Conservation (phyloP, 2,329 filamentous ascomycete genomes). For the Helotiales sp. region DNA sequence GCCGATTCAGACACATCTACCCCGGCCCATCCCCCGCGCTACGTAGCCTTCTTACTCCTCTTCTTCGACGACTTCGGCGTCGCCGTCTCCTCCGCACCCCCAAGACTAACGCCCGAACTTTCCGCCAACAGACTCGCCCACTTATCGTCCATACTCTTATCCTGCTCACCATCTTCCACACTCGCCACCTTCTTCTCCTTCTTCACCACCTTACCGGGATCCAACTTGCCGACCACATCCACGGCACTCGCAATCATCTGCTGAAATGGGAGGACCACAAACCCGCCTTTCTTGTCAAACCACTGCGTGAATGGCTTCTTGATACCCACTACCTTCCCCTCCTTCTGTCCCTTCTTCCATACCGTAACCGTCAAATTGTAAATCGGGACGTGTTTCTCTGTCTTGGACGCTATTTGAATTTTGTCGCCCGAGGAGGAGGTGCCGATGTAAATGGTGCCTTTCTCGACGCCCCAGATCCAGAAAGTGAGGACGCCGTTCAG, state of each 20-base stretch:
- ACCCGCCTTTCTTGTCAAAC: slow-evolving; percentile 76
- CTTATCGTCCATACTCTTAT: slow-evolving; percentile 40
- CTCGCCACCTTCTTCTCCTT: slow-evolving; percentile 33
- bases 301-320: slow-evolving; percentile 71
- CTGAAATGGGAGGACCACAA: slow-evolving; percentile 79
- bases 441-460: slow-evolving; percentile 81
- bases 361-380: slow-evolving; percentile 75
- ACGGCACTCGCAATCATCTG: slow-evolving; percentile 74
- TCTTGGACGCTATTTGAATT: slow-evolving; percentile 74
- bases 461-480: slow-evolving; percentile 87
- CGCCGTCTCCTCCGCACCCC: slow-evolving; percentile 24
- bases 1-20: background rate
- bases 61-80: slow-evolving; percentile 35
- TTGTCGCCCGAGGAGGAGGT: slow-evolving; percentile 65
- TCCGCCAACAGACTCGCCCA: slow-evolving; percentile 41
- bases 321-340: slow-evolving; percentile 44
- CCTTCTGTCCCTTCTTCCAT: slow-evolving; percentile 42
- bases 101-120: slow-evolving; percentile 34
- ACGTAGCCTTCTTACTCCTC: slow-evolving; percentile 39
- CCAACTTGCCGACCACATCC: slow-evolving; percentile 66
- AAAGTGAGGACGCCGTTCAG: slow-evolving; percentile 79
- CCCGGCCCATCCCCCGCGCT: background rate
- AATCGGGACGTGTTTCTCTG: slow-evolving; percentile 78
- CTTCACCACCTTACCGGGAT: slow-evolving; percentile 61
- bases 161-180: slow-evolving; percentile 26